Conservation (phyloP, 2,329 filamentous ascomycete genomes). For the Diaporthe vexans region DNA sequence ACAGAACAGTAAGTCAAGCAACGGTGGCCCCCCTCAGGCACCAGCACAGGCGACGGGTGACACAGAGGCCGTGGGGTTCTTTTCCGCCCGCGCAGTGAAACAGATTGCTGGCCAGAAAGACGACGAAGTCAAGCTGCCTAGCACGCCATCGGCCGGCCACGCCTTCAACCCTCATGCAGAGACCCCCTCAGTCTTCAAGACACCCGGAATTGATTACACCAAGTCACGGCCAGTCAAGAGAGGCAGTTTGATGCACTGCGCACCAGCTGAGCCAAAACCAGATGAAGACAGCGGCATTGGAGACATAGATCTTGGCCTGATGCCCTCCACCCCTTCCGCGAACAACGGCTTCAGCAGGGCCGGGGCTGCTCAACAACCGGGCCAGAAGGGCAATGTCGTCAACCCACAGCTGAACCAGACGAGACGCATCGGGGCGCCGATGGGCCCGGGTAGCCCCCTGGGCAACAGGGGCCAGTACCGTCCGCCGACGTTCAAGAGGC, state of each 20-base stretch:
- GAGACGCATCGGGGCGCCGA: conserved; percentile 72
- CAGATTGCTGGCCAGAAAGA: conserved; percentile 62
- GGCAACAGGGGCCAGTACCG: conserved; percentile 71
- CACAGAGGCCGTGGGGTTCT: conserved; percentile 72
- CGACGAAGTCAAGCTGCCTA: conserved; percentile 56
- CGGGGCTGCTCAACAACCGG: conserved; percentile 10
- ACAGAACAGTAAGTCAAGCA: conserved; percentile 40
- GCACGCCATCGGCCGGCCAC: conserved; percentile 61
- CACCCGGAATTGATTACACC: conserved; percentile 86
- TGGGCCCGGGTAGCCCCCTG: conserved; percentile 67
- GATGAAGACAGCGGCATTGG: conserved; percentile 40
- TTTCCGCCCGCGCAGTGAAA: conserved; percentile 77
- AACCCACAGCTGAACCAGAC: conserved; percentile 69
- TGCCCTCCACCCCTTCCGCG: conserved; percentile 12
- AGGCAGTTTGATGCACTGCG: conserved; percentile 64
- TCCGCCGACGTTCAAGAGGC: conserved; percentile 71
- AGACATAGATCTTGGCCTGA: conserved; percentile 2
- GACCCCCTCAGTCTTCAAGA: conserved; percentile 89
- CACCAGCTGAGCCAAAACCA: conserved; percentile 49
- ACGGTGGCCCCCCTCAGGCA: conserved; percentile 46
- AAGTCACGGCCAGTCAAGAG: conserved; percentile 80
- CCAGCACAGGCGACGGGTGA: conserved; percentile 40
- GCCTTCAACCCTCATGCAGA: conserved; percentile 82
- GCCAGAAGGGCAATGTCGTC: conserved; percentile 56
- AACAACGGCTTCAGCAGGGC: conserved; percentile 19